Base-by-base conservation (phyloP, 768 basidiomycete species). In the Lanmaoa pseudosensibilis region DNA sequence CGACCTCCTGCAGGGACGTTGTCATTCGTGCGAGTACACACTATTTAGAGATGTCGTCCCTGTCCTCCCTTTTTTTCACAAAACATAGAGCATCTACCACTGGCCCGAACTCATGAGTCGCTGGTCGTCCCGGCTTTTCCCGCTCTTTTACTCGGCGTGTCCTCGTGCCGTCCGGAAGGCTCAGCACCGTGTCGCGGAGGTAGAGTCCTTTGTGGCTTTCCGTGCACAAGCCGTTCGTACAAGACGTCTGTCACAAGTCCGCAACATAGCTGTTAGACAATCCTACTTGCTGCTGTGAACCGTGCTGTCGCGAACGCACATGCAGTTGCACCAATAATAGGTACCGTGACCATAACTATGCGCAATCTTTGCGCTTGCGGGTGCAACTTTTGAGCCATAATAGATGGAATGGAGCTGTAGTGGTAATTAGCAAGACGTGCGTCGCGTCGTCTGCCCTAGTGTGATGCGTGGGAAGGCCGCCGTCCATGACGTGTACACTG, bases 241-340 rank as follows among this genome's bases (percentile, higher is more conserved):
- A 88, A 69, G 46, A 89, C 81, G 45, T 81, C 88, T 89, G 60
- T 50, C 32, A 4, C 13, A 11, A 52, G 27, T 52, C 37, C 47
- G 18, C 47, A 48, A 32, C 39, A 46, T 5, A 4, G 11, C 12
- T 41, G 56, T 66, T 21, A 63, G 58, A 54, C n/a, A 25, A 5
- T 52, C n/a, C 41, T 6, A 46, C 21, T 34, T 18, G 57, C 30
- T 19, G 23, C 25, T n/a, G 43, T 45, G 38, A 41, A 52, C 15
- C 32, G 46, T 21, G 18, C 10, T 39, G 32, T 49, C 52, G 27
- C 37, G 30, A 46, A 63, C 83, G 57, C 54, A 90, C 88, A 79
- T 47, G 84, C 81, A 13, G 82, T 83, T 6, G 80, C 86, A 27
- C 78, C 83, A 48, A 88, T 83, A 43, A 90, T 78, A 4, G 88